A percentile compares a stretch with the other conserved stretches of the same genome.
Conservation (phyloP, 2,329 filamentous ascomycete genomes). For the Diaporthe batatas region DNA sequence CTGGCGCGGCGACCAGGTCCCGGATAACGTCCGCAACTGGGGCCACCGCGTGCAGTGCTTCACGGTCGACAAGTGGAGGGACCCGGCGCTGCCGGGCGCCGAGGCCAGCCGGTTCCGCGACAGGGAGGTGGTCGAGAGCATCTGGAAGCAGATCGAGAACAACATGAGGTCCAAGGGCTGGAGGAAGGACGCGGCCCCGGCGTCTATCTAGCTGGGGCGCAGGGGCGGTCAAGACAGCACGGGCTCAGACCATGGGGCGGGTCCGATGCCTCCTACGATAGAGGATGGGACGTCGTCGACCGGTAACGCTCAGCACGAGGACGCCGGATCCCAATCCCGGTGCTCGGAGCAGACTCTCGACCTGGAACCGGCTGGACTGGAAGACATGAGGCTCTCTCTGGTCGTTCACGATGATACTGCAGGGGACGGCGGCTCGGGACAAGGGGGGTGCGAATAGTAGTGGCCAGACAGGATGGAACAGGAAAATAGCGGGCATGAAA, state of each 20-base stretch:
- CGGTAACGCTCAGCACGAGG: not conserved
- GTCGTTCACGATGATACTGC: not conserved
- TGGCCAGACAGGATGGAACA: slow-evolving; percentile 1
- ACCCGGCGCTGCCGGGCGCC: slow-evolving; percentile 57
- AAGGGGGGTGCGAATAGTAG: not conserved
- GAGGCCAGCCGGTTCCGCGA: slow-evolving; percentile 81
- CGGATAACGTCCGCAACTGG: slow-evolving; percentile 84
- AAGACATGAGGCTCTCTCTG: not conserved
- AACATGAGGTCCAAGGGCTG: slow-evolving; percentile 90
- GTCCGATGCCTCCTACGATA: not conserved
- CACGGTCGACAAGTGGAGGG: slow-evolving; percentile 81
- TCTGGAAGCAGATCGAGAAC: slow-evolving; percentile 90
- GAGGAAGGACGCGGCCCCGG: slow-evolving; percentile 77
- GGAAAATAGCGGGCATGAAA: slow-evolving; percentile 26
- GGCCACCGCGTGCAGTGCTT: slow-evolving; percentile 85
- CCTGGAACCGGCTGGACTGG: not conserved
- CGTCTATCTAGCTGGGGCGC: slow-evolving; percentile 56
- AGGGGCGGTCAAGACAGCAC: not conserved
- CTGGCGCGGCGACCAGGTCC: slow-evolving; percentile 86
- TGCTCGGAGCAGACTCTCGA: not conserved
- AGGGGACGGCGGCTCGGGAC: not conserved
- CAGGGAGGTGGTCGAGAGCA: slow-evolving; percentile 89
- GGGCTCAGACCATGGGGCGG: not conserved
- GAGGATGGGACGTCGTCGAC: not conserved
- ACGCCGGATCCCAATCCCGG: not conserved